Percentiles rank a stretch among this genome's conserved stretches.
These are phyloP conservation scores for Sarocladium oryzae DNA, from an alignment of 2,329 filamentous ascomycete genomes.

Conservation along the genomic window DNA sequence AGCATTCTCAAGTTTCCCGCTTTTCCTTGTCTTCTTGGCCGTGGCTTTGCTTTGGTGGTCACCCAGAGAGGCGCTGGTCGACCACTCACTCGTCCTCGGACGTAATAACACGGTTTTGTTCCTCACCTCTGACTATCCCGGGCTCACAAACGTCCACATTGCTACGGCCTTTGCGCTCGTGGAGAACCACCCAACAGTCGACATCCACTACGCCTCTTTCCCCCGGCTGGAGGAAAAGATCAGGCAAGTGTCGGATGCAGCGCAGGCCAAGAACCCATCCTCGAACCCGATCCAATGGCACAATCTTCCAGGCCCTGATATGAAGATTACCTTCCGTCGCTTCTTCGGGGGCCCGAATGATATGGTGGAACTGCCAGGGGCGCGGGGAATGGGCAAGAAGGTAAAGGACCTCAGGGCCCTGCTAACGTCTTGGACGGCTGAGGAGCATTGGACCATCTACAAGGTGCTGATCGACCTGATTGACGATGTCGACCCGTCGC, in stretches of 20 bases:
- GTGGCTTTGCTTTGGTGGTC: neutral
- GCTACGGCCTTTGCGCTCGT: slow-evolving; percentile 27
- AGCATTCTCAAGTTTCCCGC: too few species aligned
- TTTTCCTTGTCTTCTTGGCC: neutral
- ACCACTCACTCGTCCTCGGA: neutral
- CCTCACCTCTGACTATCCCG: slow-evolving; percentile 24
- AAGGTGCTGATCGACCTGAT: slow-evolving; percentile 19
- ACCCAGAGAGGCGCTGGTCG: neutral
- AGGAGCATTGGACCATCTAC: slow-evolving; percentile 25
- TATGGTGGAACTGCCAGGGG: slow-evolving; percentile 17
- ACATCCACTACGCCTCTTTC: slow-evolving; percentile 30
- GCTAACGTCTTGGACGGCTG: slow-evolving; percentile 22
- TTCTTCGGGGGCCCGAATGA: neutral
- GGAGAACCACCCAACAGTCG: slow-evolving; percentile 23
- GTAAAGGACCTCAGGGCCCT: slow-evolving; percentile 15
- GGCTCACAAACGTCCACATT: slow-evolving; percentile 30
- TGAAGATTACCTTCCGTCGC: neutral
- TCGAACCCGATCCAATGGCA: slow-evolving; percentile 19
- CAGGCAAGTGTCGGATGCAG: slow-evolving; percentile 13
- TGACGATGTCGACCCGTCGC: slow-evolving; percentile 22
- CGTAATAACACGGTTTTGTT: slow-evolving; percentile 27
- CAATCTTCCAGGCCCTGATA: slow-evolving; percentile 15
- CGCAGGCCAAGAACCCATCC: slow-evolving; percentile 12
- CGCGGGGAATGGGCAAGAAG: slow-evolving; percentile 13
- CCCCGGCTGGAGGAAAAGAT: slow-evolving; percentile 12